Base-by-base conservation (phyloP, 2,329 filamentous ascomycete genomes). In the Claviceps sorghi region DNA sequence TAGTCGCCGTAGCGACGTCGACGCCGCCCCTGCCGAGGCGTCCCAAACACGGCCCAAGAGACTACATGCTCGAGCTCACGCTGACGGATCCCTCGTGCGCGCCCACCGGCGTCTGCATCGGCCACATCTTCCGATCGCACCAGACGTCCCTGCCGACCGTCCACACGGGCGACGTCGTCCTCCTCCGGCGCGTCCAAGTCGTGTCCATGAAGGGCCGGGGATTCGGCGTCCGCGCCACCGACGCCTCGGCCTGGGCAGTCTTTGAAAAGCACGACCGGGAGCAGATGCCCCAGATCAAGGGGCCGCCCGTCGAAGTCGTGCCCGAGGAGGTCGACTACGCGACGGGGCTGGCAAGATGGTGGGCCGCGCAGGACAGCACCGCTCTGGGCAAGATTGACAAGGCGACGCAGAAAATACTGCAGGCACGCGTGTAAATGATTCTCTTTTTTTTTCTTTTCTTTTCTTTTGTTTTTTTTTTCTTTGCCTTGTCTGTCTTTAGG, bases 231-330 rank as follows among this genome's bases (percentile, higher is more conserved):
- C 67, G 72, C 48, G 72, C 72, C n/a, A 71, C 69, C n/a, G 75
- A 77, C 45, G 69, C 67, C 36, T 82, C 78, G 17, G 75, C 76
- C 51, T 84, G 81, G 77, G 80, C 77, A 2, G 77, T 84, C 3
- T 82, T 79, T 56, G 77, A 80, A 57, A 64, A 66, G 41, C 64
- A 64, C 3, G 64, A 67, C 46, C 60, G 62, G 50, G 62, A 67
- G 52, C 61, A 62, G 59, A 64, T 72, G 44, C 67, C 75, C 43
- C 75, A 83, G 65, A 74, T 83, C 50, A 75, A 72, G 55, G 80
- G 79, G 0, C 76, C 78, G 51, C 79, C 79, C 0, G 72, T 83
- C 21, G 80, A 83, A 64, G 70, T 76, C 55, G 69, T 68, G 30
- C 66, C 70, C 15, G 66, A 64, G 30, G 80, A 82, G 64, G 67